Evolutionary conservation across 1,284 basidiomycete genomes (phyloP), one percentile per base, ranked within the genome.

Genomic region (Sphaerobolus stellatus): DNA sequence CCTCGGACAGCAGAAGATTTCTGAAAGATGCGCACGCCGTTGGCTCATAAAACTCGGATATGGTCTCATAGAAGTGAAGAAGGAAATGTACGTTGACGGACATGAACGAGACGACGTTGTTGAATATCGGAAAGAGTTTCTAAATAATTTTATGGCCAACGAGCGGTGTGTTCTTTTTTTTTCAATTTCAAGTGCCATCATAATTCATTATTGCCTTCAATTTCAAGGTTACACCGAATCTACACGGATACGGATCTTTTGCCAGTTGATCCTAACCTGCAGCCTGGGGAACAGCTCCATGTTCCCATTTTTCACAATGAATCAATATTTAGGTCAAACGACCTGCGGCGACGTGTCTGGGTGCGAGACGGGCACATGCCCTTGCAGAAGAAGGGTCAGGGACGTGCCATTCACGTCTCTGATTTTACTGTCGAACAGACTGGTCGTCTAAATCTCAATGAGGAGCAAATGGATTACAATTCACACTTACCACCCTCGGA

Each of bases 71-170:
- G 24, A 11, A 9, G 22, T 36, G 24, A 3, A 22, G 20, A 52
- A 52, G 41, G 51, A 43, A 18, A 20, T 52, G 4, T 52, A 52
- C 14, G 45, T 52, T 40, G 51, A 52, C 46, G 51, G 51, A 2
- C 51, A 52, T 46, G 51, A 52, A 22, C 41, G 51, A 20, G 20
- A 9, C 8, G 51, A 52, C 24, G 51, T 52, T 16, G 41, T 52
- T 47, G 51, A 52, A 20, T 52, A 52, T 14, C 29, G 43, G 3
- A 27, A 31, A n/a, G 7, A 9, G 16, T 52, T 52, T 24, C 30
- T 52, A 5, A 31, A 11, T 11, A 18, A 34, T 11, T 34, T 34
- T 34, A 18, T 18, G 33, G 18, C 11, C 11, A 34, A 34, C n/a
- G 33, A 34, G 18, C 33, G 18, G 33, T 34, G 18, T 11, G 33